Evolutionary conservation across 2,329 filamentous ascomycete genomes (phyloP).

Genomic region (Thelonectria blattea): DNA sequence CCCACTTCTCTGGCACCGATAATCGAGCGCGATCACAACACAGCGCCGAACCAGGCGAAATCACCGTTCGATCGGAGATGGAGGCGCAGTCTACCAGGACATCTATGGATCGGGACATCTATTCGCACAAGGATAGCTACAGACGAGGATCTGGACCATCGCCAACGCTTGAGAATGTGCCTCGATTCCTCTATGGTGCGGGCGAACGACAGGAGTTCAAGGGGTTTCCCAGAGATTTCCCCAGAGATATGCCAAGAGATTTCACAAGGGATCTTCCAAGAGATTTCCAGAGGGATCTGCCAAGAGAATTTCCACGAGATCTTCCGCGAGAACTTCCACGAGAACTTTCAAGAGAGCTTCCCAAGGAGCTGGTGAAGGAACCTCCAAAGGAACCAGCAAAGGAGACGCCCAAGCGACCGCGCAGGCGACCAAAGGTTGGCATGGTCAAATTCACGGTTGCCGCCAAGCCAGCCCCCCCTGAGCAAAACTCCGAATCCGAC

Average conservation of each 20-base stretch:
- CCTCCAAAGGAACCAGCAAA: conserved; percentile 22
- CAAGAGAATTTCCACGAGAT: no score
- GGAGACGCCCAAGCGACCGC: conserved; percentile 31
- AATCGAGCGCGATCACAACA: conserved; percentile 48
- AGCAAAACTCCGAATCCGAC: conserved; percentile 54
- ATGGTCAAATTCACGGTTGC: conserved; percentile 50
- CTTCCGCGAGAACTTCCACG: no score
- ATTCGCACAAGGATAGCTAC: conserved; percentile 27
- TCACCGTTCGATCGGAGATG: conserved; percentile 48
- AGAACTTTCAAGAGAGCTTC: not conserved
- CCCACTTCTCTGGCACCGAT: conserved; percentile 41
- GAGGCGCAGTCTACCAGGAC: conserved; percentile 44
- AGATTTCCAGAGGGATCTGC: not conserved
- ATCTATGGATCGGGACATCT: conserved; percentile 35
- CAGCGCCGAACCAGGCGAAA: conserved; percentile 56
- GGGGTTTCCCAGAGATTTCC: not conserved
- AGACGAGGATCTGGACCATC: conserved; percentile 29
- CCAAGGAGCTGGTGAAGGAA: conserved; percentile 2
- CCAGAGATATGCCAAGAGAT: not conserved
- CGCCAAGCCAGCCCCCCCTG: conserved; percentile 41
- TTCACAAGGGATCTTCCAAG: not conserved
- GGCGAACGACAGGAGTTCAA: conserved; percentile 10
- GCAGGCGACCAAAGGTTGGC: conserved; percentile 40
- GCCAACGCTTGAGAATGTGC: conserved; percentile 31
- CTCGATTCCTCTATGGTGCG: conserved; percentile 22